phyloP scores from a whole-genome alignment of 805 yeast genomes.

The Cyberlindnera mrakii region DNA sequence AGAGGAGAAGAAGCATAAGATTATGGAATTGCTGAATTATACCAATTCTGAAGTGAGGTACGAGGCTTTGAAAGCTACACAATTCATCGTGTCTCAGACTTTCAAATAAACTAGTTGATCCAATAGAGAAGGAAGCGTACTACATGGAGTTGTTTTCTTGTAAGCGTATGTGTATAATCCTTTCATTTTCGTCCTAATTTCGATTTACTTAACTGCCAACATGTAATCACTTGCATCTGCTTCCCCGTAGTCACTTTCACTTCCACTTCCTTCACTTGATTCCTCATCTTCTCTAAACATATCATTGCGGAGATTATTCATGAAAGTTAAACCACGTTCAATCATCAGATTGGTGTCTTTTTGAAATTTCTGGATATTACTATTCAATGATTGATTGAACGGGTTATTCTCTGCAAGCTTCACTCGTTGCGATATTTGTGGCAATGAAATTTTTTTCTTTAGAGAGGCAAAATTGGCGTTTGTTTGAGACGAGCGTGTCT shows the following conservation, averaged over 20 bases:
- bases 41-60: conserved; percentile 84
- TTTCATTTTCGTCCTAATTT: neutral
- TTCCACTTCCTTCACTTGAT: conserved; percentile 6
- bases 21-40: conserved; percentile 79
- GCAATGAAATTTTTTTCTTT: conserved; percentile 19
- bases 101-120: conserved; percentile 30
- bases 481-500: conserved; percentile 2
- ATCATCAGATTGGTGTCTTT: conserved; percentile 19
- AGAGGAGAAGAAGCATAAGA: conserved; percentile 62
- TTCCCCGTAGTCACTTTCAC: conserved; percentile 17
- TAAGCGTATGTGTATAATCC: neutral
- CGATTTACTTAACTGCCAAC: conserved; percentile 19
- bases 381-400: conserved; percentile 8
- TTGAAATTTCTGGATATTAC: conserved; percentile 19
- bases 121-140: neutral
- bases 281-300: conserved; percentile 24
- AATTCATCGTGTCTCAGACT: conserved; percentile 82
- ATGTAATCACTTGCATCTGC: conserved; percentile 24
- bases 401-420: conserved; percentile 4
- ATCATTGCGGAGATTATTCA: conserved; percentile 25
- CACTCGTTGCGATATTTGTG: conserved; percentile 9
- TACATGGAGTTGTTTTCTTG: neutral
- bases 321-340: conserved; percentile 16
- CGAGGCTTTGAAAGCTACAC: conserved; percentile 95
- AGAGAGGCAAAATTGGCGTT: conserved; percentile 14